Conservation (phyloP, 2,329 filamentous ascomycete species). For the Verticillium isaacii region DNA sequence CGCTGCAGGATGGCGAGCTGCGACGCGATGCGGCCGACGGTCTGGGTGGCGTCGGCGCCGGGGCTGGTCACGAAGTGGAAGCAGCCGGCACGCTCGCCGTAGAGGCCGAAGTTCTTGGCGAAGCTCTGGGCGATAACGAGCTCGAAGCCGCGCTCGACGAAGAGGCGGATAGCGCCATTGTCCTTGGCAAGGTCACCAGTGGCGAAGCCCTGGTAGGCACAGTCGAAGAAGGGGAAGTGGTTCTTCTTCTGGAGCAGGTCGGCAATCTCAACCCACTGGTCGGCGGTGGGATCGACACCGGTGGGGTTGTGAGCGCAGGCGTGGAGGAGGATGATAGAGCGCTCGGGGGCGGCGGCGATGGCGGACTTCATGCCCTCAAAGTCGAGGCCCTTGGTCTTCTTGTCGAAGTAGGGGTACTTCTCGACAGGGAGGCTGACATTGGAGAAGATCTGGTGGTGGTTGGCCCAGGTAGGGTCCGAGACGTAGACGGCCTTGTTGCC, state of each 20-base stretch:
- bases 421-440: slow-evolving; percentile 78
- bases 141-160: slow-evolving; percentile 86
- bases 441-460: slow-evolving; percentile 97
- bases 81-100: slow-evolving; percentile 91
- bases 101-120: slow-evolving; percentile 97
- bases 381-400: slow-evolving; percentile 84
- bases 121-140: slow-evolving; percentile 88
- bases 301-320: slow-evolving; percentile 98
- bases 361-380: slow-evolving; percentile 80
- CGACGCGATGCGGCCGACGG: slow-evolving; percentile 64
- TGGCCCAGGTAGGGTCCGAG: slow-evolving; percentile 95
- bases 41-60: slow-evolving; percentile 58
- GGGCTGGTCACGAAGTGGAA: slow-evolving; percentile 89
- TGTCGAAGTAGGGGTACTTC: slow-evolving; percentile 91
- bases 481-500: slow-evolving; percentile 76
- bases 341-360: slow-evolving; percentile 66
- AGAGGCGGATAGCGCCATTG: slow-evolving; percentile 90
- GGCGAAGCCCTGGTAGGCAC: slow-evolving; percentile 95
- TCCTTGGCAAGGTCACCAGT: slow-evolving; percentile 83
- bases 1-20: slow-evolving; percentile 94
- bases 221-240: slow-evolving; percentile 98
- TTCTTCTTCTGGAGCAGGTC: slow-evolving; percentile 67
- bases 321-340: slow-evolving; percentile 86
- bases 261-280: slow-evolving; percentile 92
- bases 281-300: slow-evolving; percentile 87